Conservation (phyloP, 148 eudicot genomes). For the Oxyria digyna region DNA sequence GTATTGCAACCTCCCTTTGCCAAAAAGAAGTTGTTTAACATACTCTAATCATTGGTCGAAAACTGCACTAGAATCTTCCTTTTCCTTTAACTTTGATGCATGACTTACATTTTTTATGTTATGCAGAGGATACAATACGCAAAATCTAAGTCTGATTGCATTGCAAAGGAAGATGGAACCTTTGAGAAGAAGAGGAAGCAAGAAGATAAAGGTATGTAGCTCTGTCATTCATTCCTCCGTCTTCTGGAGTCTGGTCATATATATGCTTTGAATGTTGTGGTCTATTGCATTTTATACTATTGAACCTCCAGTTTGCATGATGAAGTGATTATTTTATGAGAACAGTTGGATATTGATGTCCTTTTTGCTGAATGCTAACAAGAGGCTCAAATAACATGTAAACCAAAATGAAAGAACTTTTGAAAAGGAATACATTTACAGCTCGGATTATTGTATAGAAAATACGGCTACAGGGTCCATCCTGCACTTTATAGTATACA, state of each 20-base stretch:
- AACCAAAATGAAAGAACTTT: neutral
- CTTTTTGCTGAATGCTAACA: neutral
- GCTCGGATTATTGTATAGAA: neutral
- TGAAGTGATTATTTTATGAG: neutral
- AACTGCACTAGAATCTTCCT: neutral
- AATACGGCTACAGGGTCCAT: neutral
- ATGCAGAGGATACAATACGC: slow-evolving; percentile 93
- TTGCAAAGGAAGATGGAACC: slow-evolving; percentile 80
- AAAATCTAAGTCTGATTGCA: slow-evolving; percentile 79
- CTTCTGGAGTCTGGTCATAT: neutral
- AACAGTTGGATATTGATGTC: neutral
- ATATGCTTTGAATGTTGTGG: neutral
- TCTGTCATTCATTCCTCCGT: neutral
- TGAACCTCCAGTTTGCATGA: neutral
- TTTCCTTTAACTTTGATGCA: neutral
- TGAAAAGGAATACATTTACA: neutral
- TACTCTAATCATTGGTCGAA: neutral
- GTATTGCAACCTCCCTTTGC: neutral
- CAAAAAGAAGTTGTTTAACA: neutral
- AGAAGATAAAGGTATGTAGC: slow-evolving; percentile 62
- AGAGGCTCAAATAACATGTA: neutral
- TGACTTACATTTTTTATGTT: neutral
- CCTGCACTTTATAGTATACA: neutral
- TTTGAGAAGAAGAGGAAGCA: slow-evolving; percentile 76
- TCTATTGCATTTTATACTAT: neutral